These are phyloP conservation scores for Allomyces macrogynus DNA, from an alignment of 192 early-diverging fungal genomes.

Conservation along the genomic window DNA sequence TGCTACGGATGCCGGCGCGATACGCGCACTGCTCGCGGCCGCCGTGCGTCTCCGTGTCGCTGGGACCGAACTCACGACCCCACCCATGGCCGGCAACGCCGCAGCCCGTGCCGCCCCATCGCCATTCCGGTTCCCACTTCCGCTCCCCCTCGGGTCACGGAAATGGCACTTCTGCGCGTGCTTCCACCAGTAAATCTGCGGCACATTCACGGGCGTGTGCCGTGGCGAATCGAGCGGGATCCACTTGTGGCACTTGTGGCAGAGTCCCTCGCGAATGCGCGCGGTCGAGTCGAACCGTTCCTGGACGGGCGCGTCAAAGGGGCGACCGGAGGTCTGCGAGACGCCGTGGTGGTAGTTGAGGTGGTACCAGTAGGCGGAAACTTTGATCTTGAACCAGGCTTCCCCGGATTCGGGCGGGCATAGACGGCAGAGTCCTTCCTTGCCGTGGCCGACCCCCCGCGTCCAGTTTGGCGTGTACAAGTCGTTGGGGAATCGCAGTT, in stretches of 20 bases:
- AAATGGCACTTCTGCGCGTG: constrained; percentile 21
- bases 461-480: constrained; percentile 29
- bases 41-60: no score
- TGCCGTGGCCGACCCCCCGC: constrained; percentile 18
- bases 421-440: constrained; percentile 25
- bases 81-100: no score
- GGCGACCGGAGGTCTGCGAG: constrained; percentile 19
- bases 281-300: neutral
- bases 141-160: neutral
- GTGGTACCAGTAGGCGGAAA: constrained; percentile 29
- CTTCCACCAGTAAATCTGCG: constrained; percentile 31
- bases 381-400: constrained; percentile 24
- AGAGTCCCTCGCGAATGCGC: constrained; percentile 15
- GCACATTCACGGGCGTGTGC: constrained; percentile 17
- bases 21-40: no score
- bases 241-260: constrained; percentile 20
- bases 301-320: constrained; percentile 11
- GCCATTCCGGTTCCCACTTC: constrained; percentile 8
- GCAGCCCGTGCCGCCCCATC: no score
- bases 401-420: constrained; percentile 12
- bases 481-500: constrained; percentile 7
- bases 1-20: no score
- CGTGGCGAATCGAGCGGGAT: constrained; percentile 16
- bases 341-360: constrained; percentile 27
- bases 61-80: no score